These are phyloP conservation scores for Centrapalus pauciflorus DNA, from an alignment of 129 eudicot genomes.

Conservation along the genomic window DNA sequence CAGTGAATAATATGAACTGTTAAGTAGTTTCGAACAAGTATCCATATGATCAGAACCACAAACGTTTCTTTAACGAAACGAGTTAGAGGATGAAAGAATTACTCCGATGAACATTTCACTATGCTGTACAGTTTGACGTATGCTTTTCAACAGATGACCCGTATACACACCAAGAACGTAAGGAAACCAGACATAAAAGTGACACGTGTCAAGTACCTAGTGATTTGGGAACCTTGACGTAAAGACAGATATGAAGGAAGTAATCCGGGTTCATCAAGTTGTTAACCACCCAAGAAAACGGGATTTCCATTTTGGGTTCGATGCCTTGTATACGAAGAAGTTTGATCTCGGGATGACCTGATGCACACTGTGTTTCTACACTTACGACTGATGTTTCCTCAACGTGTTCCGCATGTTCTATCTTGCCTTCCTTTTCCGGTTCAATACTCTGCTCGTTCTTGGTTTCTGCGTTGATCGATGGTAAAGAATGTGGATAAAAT, in stretches of 20 bases:
- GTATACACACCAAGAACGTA: background rate
- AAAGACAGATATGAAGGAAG: conserved; percentile 83
- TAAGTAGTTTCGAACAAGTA: background rate
- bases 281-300: conserved; percentile 89
- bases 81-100: conserved; percentile 16
- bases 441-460: conserved; percentile 23
- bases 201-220: conserved; percentile 23
- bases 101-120: conserved; percentile 11
- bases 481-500: conserved; percentile 29
- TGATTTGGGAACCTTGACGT: conserved; percentile 47
- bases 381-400: conserved; percentile 14
- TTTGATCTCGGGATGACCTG: conserved; percentile 44
- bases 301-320: conserved; percentile 72
- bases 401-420: conserved; percentile 12
- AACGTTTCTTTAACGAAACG: conserved; percentile 4
- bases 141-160: background rate
- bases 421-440: conserved; percentile 27
- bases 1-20: background rate
- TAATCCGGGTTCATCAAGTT: conserved; percentile 88
- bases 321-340: conserved; percentile 85
- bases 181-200: background rate
- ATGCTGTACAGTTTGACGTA: conserved; percentile 41
- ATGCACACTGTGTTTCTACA: conserved; percentile 13
- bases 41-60: background rate
- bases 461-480: conserved; percentile 13